These are phyloP conservation scores for Zea luxurians DNA, from an alignment of 176 grass and related monocot species.

Conservation along the genomic window DNA sequence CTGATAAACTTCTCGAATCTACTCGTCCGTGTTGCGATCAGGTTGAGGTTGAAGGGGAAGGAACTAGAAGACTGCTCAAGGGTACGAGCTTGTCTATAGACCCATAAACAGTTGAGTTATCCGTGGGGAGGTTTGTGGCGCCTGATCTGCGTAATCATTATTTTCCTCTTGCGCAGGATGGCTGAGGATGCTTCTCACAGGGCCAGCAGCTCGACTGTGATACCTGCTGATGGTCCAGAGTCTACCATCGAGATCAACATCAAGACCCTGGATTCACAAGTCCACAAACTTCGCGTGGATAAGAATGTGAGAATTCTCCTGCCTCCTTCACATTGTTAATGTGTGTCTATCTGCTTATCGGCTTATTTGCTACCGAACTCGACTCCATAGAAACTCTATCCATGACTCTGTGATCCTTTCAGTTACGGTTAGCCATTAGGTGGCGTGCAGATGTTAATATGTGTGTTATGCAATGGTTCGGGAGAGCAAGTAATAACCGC, in stretches of 20 bases:
- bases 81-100: neutral
- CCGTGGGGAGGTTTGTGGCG: neutral
- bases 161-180: slow-evolving; percentile 51
- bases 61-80: slow-evolving; percentile 7
- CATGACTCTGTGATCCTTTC: neutral
- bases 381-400: neutral
- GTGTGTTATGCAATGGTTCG: neutral
- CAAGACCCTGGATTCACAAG: slow-evolving; percentile 82
- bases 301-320: slow-evolving; percentile 53
- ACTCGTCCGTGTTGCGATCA: neutral
- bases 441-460: neutral
- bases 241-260: slow-evolving; percentile 79
- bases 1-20: neutral
- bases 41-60: neutral
- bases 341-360: neutral
- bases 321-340: neutral
- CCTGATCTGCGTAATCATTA: neutral
- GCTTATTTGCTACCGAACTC: neutral
- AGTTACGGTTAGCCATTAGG: neutral
- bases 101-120: neutral
- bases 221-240: slow-evolving; percentile 37
- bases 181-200: slow-evolving; percentile 46
- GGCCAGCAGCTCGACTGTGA: slow-evolving; percentile 39
- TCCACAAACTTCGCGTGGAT: slow-evolving; percentile 60
- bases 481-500: slow-evolving; percentile 19